A percentile compares a stretch with the other conserved stretches of the same genome.
These are phyloP conservation scores for Lactarius hatsudake DNA, from an alignment of 768 basidiomycete species.

Conservation along the genomic window DNA sequence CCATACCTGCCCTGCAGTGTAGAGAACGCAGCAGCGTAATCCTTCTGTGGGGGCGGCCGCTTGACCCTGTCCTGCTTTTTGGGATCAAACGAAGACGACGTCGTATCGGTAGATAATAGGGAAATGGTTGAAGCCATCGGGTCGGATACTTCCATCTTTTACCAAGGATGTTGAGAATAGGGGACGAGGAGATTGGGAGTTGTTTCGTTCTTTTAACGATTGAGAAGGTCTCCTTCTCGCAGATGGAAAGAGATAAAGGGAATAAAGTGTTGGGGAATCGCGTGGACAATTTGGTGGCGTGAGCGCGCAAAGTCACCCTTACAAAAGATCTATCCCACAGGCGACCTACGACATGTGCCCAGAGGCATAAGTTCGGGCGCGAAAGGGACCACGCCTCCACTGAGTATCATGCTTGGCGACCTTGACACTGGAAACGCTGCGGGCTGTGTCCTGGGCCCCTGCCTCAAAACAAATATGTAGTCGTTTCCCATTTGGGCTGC, in stretches of 20 bases:
- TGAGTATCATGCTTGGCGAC: background rate
- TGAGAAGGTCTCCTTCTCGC: background rate
- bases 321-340: background rate
- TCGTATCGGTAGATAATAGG: constrained; percentile 16
- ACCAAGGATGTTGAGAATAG: background rate
- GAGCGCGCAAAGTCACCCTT: background rate
- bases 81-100: constrained; percentile 16
- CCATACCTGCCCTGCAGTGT: constrained; percentile 13
- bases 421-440: background rate
- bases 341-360: background rate
- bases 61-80: background rate
- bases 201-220: background rate
- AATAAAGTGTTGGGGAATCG: background rate
- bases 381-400: background rate
- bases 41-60: constrained; percentile 1
- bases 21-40: constrained; percentile 10
- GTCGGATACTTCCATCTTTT: background rate
- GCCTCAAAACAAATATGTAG: background rate
- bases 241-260: background rate
- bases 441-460: background rate
- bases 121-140: constrained; percentile 5
- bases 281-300: background rate
- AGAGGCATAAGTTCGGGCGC: background rate
- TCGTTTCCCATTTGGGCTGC: background rate
- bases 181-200: background rate